A percentile compares a stretch with the other conserved stretches of the same genome.
phyloP scores from a whole-genome alignment of 345 rosid species.

The Capsella bursapastoris region DNA sequence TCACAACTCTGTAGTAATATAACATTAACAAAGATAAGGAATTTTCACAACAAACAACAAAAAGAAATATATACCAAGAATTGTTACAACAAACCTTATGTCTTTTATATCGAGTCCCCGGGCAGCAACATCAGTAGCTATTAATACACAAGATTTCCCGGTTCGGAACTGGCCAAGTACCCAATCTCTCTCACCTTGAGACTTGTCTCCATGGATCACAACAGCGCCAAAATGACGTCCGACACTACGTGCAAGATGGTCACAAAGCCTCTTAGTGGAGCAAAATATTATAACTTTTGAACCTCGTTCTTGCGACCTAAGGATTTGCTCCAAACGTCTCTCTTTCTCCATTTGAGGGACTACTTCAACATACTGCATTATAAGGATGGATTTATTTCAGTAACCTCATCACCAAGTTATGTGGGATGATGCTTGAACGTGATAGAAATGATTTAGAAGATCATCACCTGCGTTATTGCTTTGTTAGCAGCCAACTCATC shows the following conservation, averaged over 20 bases:
- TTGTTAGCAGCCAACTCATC: slow-evolving; percentile 97
- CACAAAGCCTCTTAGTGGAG: slow-evolving; percentile 90
- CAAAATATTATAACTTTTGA: slow-evolving; percentile 90
- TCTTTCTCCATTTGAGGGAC: slow-evolving; percentile 94
- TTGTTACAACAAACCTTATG: slow-evolving; percentile 57
- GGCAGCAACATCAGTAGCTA: slow-evolving; percentile 99
- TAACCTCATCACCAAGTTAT: slow-evolving; percentile 28
- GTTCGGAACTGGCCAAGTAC: slow-evolving; percentile 85
- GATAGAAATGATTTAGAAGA: slow-evolving; percentile 10
- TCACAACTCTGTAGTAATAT: slow-evolving; percentile 70
- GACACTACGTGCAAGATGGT: slow-evolving; percentile 83
- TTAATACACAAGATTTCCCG: slow-evolving; percentile 80
- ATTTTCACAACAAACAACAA: slow-evolving; percentile 19
- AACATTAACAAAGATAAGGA: slow-evolving; percentile 22
- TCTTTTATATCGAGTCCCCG: slow-evolving; percentile 97
- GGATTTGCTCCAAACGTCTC: slow-evolving; percentile 90
- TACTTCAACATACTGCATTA: slow-evolving; percentile 82
- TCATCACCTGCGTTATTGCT: slow-evolving; percentile 87
- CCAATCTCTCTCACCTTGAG: slow-evolving; percentile 98
- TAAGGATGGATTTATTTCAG: slow-evolving; percentile 1
- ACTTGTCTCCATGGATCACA: slow-evolving; percentile 95
- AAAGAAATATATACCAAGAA: slow-evolving; percentile 20
- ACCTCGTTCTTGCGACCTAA: slow-evolving; percentile 88
- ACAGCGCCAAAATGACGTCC: slow-evolving; percentile 86
- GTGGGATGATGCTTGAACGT: not conserved